Evolutionary conservation across 2,329 filamentous ascomycete species (phyloP), one percentile per base, ranked within the genome.

Genomic region (Trichoderma atroviride): DNA sequence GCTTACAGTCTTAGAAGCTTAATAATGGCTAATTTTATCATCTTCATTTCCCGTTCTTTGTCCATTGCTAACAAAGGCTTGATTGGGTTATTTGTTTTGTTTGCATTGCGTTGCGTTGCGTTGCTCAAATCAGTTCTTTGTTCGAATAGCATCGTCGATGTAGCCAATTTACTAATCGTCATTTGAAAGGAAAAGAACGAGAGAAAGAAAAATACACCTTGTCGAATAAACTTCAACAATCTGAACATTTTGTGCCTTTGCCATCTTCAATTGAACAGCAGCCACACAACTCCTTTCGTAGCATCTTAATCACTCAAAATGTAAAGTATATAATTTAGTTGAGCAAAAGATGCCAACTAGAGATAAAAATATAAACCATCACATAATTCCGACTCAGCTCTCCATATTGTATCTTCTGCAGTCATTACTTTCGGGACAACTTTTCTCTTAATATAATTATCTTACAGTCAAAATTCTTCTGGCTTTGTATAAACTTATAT

Each of bases 191-290:
- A n/a, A 9, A 43, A n/a, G 37, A 19, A 6, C 4, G 9, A 3
- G 19, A 16, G 1, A n/a, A n/a, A n/a, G 7, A 4, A n/a, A n/a
- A n/a, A n/a, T 2, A n/a, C 33, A 1, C 6, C 4, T 2, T 4
- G 6, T 43, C n/a, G 7, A n/a, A 43, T 9, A 43, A n/a, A 4
- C 2, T 9, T 43, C 6, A 9, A n/a, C 16, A 6, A 43, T 43
- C 40, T 43, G 40, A 43, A 43, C 40, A 43, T 43, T 5, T 16
- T n/a, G 16, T 9, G 6, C 19, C 10, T 43, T 19, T 43, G 19
- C 19, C 2, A n/a, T 19, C 7, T 3, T n/a, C 19, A n/a, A 4
- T 43, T 43, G 40, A 43, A 43, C 40, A 9, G 3, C 7, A 43
- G 2, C 7, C 16, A 10, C 40, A n/a, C 19, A 43, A 10, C 19